Base-by-base conservation (phyloP, 176 grass and related monocot species). In the Otatea glauca region DNA sequence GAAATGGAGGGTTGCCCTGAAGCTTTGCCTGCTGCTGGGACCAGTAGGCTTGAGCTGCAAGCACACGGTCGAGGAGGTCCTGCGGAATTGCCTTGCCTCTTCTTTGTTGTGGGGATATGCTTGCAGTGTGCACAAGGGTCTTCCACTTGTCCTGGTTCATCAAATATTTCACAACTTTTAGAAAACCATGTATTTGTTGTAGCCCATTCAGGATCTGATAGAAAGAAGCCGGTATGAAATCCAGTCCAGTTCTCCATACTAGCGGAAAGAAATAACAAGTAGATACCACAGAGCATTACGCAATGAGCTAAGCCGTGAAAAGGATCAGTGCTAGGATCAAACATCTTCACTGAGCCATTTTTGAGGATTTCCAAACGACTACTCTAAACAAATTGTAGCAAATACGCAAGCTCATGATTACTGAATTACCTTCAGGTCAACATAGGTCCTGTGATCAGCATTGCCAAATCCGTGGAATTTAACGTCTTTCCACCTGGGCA, bases 341-440 rank as follows among this genome's bases (percentile, higher is more conserved):
- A n/a, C n/a, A n/a, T n/a, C n/a, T n/a, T n/a, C n/a, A n/a, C n/a
- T n/a, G n/a, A n/a, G n/a, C n/a, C n/a, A 0, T 34, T 78, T 86
- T 41, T 24, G 9, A 44, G 47, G 69, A 41, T 44, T 51, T 70
- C 42, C 10, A 27, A 56, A 70, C 21, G 20, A 15, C 32, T 56
- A 48, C 65, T 43, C 35, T 24, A 55, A 70, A 43, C 25, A 9
- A 43, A 58, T 18, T 42, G 14, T 29, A 13, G 23, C 16, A n/a
- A n/a, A n/a, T n/a, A n/a, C n/a, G 23, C 1, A 18, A 74, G 17
- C 15, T n/a, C 42, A 65, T 64, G 54, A 8, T 65, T 76, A 91
- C 88, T 85, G 68, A 42, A 49, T 85, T 87, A 97, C 94, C 92
- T 97, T 97, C 21, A 97, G 94, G 51, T 97, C 94, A 74, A 97